phyloP scores from a whole-genome alignment of 1,139 yeast genomes.

The Zhuliangozyma blackwelliae region DNA sequence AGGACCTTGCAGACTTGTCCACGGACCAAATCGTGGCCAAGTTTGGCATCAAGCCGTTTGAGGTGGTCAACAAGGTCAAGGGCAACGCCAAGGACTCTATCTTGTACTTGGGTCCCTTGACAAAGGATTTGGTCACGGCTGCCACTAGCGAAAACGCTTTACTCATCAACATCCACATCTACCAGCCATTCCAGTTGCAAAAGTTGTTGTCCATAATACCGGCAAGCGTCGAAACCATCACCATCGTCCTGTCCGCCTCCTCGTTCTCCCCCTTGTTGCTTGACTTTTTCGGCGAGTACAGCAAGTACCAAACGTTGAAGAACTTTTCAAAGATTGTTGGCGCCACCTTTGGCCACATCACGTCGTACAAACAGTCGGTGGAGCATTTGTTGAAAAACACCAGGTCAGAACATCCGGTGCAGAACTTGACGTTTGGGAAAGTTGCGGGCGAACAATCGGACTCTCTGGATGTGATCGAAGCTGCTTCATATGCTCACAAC shows the following conservation, averaged over 20 bases:
- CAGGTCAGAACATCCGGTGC: constrained; percentile 51
- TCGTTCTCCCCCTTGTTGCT: constrained; percentile 60
- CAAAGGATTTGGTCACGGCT: constrained; percentile 39
- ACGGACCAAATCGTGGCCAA: constrained; percentile 24
- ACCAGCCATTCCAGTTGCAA: constrained; percentile 65
- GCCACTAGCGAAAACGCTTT: constrained; percentile 43
- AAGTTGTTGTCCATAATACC: constrained; percentile 54
- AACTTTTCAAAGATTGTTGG: constrained; percentile 52
- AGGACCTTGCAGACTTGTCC: constrained; percentile 15
- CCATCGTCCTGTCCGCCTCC: constrained; percentile 50
- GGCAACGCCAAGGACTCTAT: constrained; percentile 46
- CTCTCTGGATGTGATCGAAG: constrained; percentile 13
- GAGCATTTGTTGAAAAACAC: constrained; percentile 52
- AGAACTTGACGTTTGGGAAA: constrained; percentile 60
- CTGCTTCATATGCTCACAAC: constrained; percentile 42
- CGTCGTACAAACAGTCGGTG: constrained; percentile 43
- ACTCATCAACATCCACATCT: constrained; percentile 55
- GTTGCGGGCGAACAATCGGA: constrained; percentile 22
- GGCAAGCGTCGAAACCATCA: constrained; percentile 50
- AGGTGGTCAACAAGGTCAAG: constrained; percentile 19
- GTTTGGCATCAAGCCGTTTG: constrained; percentile 30
- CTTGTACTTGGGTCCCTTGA: constrained; percentile 58
- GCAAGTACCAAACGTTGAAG: constrained; percentile 42
- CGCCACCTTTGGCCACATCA: constrained; percentile 53
- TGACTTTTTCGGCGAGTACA: constrained; percentile 67